These are phyloP conservation scores for Pseudogymnoascus destructans DNA, from an alignment of 2,329 filamentous ascomycete genomes.

Conservation along the genomic window DNA sequence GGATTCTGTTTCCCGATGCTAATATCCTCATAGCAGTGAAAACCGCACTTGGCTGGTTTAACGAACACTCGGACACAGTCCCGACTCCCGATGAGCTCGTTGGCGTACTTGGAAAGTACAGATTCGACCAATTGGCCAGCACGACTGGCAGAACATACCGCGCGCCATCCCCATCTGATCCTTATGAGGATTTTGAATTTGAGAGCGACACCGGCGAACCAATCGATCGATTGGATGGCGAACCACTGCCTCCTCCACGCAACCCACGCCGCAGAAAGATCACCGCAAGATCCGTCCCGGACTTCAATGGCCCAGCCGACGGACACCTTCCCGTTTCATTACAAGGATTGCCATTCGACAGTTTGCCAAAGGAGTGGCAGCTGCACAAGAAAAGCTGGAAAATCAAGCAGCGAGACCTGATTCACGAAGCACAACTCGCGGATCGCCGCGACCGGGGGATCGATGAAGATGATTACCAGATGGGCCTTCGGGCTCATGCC, in stretches of 20 bases:
- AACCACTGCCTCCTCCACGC: neutral
- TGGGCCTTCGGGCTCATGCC: neutral
- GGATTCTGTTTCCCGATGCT: neutral
- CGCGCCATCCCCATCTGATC: neutral
- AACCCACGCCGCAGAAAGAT: neutral
- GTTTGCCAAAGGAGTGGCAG: neutral
- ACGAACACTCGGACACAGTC: neutral
- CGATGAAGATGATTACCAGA: neutral
- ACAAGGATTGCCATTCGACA: neutral
- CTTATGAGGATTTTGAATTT: neutral
- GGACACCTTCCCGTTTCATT: neutral
- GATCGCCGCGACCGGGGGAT: neutral
- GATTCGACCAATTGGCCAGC: neutral
- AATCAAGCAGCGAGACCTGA: neutral
- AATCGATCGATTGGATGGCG: neutral
- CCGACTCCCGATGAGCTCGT: neutral
- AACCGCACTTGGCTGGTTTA: neutral
- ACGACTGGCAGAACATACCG: neutral
- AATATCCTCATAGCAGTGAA: neutral
- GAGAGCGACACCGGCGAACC: constrained; percentile 1
- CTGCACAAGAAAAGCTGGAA: neutral
- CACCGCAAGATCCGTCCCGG: neutral
- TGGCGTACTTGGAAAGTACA: neutral
- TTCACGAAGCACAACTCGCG: neutral
- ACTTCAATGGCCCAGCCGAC: neutral